phyloP scores from a whole-genome alignment of 2,329 filamentous ascomycete genomes.

The Zalaria sp. region DNA sequence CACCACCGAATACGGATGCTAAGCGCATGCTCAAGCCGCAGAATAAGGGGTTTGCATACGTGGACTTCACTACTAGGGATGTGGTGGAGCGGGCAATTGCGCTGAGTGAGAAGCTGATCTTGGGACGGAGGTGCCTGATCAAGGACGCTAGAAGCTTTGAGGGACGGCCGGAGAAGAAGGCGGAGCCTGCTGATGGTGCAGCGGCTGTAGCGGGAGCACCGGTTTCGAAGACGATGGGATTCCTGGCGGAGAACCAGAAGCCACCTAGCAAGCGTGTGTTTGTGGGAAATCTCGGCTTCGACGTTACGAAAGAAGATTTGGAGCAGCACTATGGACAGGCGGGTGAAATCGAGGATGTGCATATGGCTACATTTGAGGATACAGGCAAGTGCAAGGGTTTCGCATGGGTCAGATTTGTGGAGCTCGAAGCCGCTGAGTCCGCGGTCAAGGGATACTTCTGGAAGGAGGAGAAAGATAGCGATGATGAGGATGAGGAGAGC shows the following conservation, averaged over 20 bases:
- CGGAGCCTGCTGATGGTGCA: conserved; percentile 12
- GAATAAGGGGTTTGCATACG: conserved; percentile 93
- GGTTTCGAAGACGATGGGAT: conserved; percentile 19
- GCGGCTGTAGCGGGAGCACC: conserved; percentile 17
- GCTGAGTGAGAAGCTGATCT: conserved; percentile 70
- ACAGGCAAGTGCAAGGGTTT: conserved; percentile 96
- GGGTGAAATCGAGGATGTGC: conserved; percentile 67
- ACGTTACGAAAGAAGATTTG: conserved; percentile 58
- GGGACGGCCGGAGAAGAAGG: conserved; percentile 63
- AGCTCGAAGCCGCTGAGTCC: conserved; percentile 57
- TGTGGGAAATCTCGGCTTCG: conserved; percentile 46
- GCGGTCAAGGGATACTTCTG: conserved; percentile 71
- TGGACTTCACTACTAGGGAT: conserved; percentile 65
- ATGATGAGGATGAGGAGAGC: conserved; percentile 33
- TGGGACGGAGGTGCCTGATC: conserved; percentile 71
- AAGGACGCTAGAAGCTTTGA: conserved; percentile 86
- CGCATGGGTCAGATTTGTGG: conserved; percentile 85
- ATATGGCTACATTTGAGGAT: conserved; percentile 92
- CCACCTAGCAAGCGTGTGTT: conserved; percentile 71
- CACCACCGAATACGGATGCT: conserved; percentile 18
- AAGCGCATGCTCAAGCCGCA: conserved; percentile 37
- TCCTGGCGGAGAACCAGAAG: conserved; percentile 29
- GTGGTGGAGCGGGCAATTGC: conserved; percentile 65
- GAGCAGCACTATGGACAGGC: conserved; percentile 72
- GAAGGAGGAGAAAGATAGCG: conserved; percentile 41